These are phyloP conservation scores for Kwoniella mangroviensis DNA, from an alignment of 768 basidiomycete species.

Conservation along the genomic window DNA sequence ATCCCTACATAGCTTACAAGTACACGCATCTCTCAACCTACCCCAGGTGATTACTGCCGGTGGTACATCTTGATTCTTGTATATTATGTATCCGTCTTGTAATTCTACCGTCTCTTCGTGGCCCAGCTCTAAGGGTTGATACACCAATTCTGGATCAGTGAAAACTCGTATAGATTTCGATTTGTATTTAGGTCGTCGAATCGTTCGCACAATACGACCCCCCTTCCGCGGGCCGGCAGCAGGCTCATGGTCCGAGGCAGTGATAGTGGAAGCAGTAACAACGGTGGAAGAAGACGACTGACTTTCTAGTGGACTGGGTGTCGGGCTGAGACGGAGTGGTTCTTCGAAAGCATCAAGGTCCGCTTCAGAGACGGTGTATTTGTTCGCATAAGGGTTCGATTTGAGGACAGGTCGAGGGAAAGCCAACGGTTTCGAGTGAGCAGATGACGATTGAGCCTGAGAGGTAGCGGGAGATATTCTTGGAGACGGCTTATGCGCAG, in stretches of 20 bases:
- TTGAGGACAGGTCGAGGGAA: constrained; percentile 23
- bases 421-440: neutral
- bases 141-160: neutral
- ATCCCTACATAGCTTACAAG: constrained; percentile 73
- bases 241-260: neutral
- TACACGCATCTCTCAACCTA: constrained; percentile 87
- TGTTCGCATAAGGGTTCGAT: constrained; percentile 27
- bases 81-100: constrained; percentile 12
- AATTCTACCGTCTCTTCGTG: constrained; percentile 1
- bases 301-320: neutral
- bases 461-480: neutral
- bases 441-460: neutral
- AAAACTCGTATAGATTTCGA: neutral
- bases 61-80: neutral
- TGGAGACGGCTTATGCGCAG: neutral
- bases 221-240: neutral
- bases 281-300: neutral
- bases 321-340: neutral
- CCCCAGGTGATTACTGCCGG: constrained; percentile 63
- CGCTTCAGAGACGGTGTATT: constrained; percentile 18
- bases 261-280: neutral
- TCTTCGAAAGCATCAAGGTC: constrained; percentile 14
- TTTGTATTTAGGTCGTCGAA: neutral
- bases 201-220: neutral
- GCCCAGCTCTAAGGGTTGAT: neutral